Evolutionary conservation across 768 basidiomycete genomes (phyloP).

Genomic region (Pilatotrama ljubarskyi): DNA sequence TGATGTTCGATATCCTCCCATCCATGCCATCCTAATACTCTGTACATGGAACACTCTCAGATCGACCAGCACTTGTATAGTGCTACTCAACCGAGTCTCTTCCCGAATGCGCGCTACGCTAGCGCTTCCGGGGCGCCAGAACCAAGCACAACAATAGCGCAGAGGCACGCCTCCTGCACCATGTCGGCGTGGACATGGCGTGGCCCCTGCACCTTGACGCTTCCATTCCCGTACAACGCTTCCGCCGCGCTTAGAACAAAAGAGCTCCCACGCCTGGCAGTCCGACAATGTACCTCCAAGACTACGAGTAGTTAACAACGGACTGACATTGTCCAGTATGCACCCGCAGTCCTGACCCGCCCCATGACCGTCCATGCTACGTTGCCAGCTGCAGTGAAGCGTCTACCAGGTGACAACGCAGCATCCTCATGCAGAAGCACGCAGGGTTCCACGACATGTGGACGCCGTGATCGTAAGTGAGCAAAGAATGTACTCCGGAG

Average conservation of each 20-base stretch:
- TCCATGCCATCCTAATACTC: neutral
- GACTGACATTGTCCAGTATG: slow-evolving; percentile 3
- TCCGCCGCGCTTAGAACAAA: slow-evolving; percentile 4
- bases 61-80: neutral
- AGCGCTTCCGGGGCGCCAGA: slow-evolving; percentile 4
- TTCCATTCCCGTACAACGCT: slow-evolving; percentile 10
- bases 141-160: slow-evolving; percentile 11
- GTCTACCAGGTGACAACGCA: slow-evolving; percentile 1
- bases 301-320: slow-evolving; percentile 17
- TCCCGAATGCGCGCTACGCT: neutral
- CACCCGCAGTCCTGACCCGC: neutral
- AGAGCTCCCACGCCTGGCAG: slow-evolving; percentile 10
- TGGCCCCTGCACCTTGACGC: slow-evolving; percentile 5
- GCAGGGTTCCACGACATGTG: neutral
- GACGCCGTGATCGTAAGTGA: neutral
- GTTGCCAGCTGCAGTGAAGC: neutral
- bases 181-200: neutral
- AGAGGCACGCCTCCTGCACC: neutral
- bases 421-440: neutral
- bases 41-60: too few relatives aligned
- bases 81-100: neutral
- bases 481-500: neutral
- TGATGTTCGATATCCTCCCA: neutral
- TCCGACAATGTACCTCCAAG: slow-evolving; percentile 14
- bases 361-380: slow-evolving; percentile 2